Conservation (phyloP, 2,329 filamentous ascomycete genomes). For the Diaporthe sp. region DNA sequence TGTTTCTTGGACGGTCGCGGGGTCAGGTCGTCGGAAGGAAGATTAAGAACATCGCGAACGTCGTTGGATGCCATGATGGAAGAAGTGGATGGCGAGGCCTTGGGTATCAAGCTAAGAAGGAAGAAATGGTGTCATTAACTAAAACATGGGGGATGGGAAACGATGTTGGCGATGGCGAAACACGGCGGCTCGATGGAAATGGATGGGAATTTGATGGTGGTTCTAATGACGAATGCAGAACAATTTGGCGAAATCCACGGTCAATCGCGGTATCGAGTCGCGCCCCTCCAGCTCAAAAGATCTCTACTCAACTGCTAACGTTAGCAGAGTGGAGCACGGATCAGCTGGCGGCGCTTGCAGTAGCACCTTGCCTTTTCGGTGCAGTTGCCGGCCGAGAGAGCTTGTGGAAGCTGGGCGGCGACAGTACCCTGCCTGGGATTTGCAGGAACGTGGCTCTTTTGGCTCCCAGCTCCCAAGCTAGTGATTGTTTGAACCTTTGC, state of each 20-base stretch:
- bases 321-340: neutral
- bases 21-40: constrained; percentile 71
- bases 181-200: neutral
- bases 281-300: constrained; percentile 23
- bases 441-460: constrained; percentile 36
- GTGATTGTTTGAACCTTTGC: neutral
- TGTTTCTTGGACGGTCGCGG: constrained; percentile 79
- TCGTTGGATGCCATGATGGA: constrained; percentile 78
- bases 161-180: neutral
- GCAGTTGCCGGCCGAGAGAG: constrained; percentile 30
- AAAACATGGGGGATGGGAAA: constrained; percentile 8
- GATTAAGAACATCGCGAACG: constrained; percentile 88
- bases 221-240: constrained; percentile 26
- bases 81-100: constrained; percentile 21
- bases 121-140: neutral
- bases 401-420: constrained; percentile 20
- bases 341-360: neutral
- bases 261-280: constrained; percentile 20
- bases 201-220: constrained; percentile 18
- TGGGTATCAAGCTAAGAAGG: neutral
- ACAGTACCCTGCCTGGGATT: constrained; percentile 25
- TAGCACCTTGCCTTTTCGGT: neutral
- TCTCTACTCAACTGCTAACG: neutral
- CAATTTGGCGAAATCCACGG: constrained; percentile 12
- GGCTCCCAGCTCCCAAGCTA: constrained; percentile 2